A percentile compares a stretch with the other conserved stretches of the same genome.
These are phyloP conservation scores for Euphorbia pulcherrima DNA, from an alignment of 345 rosid species.

Conservation along the genomic window DNA sequence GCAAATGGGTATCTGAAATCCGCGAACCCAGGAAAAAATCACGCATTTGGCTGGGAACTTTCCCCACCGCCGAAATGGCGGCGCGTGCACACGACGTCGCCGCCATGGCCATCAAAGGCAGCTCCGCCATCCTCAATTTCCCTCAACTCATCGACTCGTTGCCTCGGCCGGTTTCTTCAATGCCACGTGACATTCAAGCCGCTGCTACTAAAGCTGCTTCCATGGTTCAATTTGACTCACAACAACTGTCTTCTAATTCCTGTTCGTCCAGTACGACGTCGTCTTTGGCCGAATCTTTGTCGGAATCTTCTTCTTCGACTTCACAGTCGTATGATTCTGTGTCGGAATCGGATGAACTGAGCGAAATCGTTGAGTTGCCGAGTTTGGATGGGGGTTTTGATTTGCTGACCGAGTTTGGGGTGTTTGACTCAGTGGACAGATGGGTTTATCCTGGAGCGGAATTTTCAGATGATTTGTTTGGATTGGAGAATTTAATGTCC, in stretches of 20 bases:
- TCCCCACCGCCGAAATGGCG: slow-evolving; percentile 31
- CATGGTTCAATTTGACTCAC: slow-evolving; percentile 18
- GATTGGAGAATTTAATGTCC: slow-evolving; percentile 17
- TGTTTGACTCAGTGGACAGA: slow-evolving; percentile 21
- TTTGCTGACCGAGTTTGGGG: slow-evolving; percentile 11
- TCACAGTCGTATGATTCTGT: slow-evolving; percentile 8
- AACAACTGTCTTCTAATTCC: not conserved
- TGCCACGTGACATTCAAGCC: slow-evolving; percentile 27
- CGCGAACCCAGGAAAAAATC: slow-evolving; percentile 29
- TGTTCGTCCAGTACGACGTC: slow-evolving; percentile 12
- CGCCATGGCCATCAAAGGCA: slow-evolving; percentile 22
- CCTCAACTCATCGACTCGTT: slow-evolving; percentile 17
- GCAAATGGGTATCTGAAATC: slow-evolving; percentile 32
- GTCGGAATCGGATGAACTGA: slow-evolving; percentile 22
- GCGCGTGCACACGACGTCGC: slow-evolving; percentile 34
- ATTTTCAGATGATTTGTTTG: slow-evolving; percentile 20
- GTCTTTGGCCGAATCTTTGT: not conserved
- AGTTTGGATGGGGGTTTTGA: slow-evolving; percentile 26
- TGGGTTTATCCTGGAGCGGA: slow-evolving; percentile 19
- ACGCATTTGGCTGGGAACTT: slow-evolving; percentile 31
- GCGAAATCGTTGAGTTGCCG: slow-evolving; percentile 27
- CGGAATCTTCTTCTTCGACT: not conserved
- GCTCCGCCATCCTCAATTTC: slow-evolving; percentile 24
- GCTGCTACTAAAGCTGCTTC: slow-evolving; percentile 31
- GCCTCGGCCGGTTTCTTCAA: slow-evolving; percentile 22